Evolutionary conservation across 768 basidiomycete genomes (phyloP), one percentile per base, ranked within the genome.

Genomic region (Amanita phalloides): DNA sequence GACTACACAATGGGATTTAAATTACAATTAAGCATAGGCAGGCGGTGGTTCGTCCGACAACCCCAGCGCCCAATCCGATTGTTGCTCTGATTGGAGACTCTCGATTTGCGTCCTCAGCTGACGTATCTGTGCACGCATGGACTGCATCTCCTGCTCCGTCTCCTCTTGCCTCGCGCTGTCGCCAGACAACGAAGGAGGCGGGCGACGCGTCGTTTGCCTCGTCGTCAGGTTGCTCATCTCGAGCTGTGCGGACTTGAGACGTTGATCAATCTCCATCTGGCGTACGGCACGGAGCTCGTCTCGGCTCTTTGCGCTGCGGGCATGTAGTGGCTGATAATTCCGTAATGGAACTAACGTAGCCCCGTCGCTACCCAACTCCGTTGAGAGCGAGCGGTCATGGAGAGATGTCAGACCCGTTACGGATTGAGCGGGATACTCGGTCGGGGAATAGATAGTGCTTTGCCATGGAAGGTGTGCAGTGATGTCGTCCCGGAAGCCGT

Each of bases 41-140:
- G 53, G 53, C 10, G 53, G 53, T 42, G 23, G 25, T 21, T 53
- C 46, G 23, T 48, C 53, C 6, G 53, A 32, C 41, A 59, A 48
- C 4, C 56, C 56, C n/a, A 37, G 38, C 28, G 51, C 58, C 58
- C 58, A 59, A 26, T 54, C 41, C 6, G 56, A 57, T 9, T 46
- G n/a, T 2, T 23, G 41, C 26, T 57, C 57, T 10, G 14, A 13
- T 39, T 53, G 54, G 28, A 59, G 26, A 26, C 38, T 4, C 20
- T 35, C 49, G 26, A 59, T 55, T 33, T 55, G 58, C 11, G 36
- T 17, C 10, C 28, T 55, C 51, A 59, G 45, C 28, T 38, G 25
- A 11, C 32, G 35, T 30, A 57, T 51, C 26, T 57, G 56, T 21
- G 38, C 35, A n/a, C 20, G 42, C 44, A 57, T 35, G 26, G 35